Percentiles rank a stretch among this genome's conserved stretches.
phyloP scores from a whole-genome alignment of 352 stramenopile genomes.

The Pythium chondricola region DNA sequence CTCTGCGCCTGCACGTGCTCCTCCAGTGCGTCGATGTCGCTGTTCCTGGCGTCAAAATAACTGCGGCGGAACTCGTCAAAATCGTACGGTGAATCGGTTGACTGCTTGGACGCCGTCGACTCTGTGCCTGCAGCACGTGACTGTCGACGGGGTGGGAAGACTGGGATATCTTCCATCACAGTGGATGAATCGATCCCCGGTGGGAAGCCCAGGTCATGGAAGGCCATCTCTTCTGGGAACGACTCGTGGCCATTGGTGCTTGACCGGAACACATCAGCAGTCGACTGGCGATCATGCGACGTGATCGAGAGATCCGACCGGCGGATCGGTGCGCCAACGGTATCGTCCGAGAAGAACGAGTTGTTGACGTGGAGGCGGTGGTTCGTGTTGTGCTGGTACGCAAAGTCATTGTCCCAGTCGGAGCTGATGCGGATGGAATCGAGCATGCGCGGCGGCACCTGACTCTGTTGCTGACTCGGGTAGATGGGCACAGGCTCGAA shows the following conservation, averaged over 20 bases:
- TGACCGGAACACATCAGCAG: not conserved
- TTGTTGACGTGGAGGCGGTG: constrained; percentile 14
- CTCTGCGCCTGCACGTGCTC: constrained; percentile 8
- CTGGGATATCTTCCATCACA: no score
- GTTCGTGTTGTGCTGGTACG: constrained; percentile 19
- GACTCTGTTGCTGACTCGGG: not conserved
- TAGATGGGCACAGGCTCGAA: not conserved
- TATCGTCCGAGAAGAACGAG: constrained; percentile 19
- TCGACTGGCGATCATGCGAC: constrained; percentile 7
- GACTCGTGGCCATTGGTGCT: constrained; percentile 1
- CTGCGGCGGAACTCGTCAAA: constrained; percentile 16
- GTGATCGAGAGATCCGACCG: constrained; percentile 23
- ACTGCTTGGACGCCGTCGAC: no score
- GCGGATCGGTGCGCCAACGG: constrained; percentile 24
- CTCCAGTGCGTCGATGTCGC: constrained; percentile 18
- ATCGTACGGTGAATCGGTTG: no score
- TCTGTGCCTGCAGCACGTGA: no score
- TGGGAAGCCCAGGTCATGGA: not conserved
- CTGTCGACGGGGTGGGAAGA: not conserved
- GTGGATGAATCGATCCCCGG: no score
- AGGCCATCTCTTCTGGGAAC: not conserved
- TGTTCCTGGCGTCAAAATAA: constrained; percentile 24
- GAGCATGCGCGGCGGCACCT: constrained; percentile 3
- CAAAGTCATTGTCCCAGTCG: constrained; percentile 30
- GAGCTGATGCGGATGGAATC: constrained; percentile 38